phyloP scores from a whole-genome alignment of 2,329 filamentous ascomycete species.

The Rhynchosporium graminicola region DNA sequence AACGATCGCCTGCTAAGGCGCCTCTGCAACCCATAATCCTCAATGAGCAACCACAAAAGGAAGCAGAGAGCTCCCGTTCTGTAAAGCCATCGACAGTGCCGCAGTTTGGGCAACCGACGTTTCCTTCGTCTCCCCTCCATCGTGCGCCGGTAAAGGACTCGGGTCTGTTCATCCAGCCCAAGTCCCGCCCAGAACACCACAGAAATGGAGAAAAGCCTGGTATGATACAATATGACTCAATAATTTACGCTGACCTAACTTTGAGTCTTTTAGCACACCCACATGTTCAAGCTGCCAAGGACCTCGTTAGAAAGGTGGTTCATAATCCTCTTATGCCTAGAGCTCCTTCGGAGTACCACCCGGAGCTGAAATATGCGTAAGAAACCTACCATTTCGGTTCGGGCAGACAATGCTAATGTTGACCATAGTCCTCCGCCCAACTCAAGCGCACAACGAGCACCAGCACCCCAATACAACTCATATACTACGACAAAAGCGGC shows the following conservation, averaged over 20 bases:
- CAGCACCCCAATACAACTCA: constrained; percentile 24
- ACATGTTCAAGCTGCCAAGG: constrained; percentile 38
- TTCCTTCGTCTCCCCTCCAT: constrained; percentile 40
- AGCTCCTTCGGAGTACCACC: constrained; percentile 33
- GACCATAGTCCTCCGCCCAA: constrained; percentile 14
- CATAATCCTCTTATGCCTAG: constrained; percentile 34
- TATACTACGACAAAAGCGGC: constrained; percentile 39
- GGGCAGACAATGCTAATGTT: not conserved
- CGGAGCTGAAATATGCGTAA: constrained; percentile 21
- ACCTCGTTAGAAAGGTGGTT: constrained; percentile 32
- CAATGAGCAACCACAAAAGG: constrained; percentile 31
- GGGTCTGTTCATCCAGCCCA: constrained; percentile 39
- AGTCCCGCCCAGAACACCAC: constrained; percentile 39
- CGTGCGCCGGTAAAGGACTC: constrained; percentile 31
- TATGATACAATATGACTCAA: constrained; percentile 19
- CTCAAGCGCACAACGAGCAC: constrained; percentile 32
- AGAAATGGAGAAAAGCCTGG: constrained; percentile 32
- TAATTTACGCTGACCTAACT: not conserved
- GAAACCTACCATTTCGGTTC: not conserved
- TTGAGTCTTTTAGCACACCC: constrained; percentile 30
- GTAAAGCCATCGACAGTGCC: constrained; percentile 26
- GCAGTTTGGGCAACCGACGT: constrained; percentile 38
- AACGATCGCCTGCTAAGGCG: constrained; percentile 39
- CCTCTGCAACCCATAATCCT: constrained; percentile 29
- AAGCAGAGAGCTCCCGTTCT: constrained; percentile 12